Evolutionary conservation across 495 filamentous ascomycete species (phyloP).

Genomic region (Aspergillus nidulans): DNA sequence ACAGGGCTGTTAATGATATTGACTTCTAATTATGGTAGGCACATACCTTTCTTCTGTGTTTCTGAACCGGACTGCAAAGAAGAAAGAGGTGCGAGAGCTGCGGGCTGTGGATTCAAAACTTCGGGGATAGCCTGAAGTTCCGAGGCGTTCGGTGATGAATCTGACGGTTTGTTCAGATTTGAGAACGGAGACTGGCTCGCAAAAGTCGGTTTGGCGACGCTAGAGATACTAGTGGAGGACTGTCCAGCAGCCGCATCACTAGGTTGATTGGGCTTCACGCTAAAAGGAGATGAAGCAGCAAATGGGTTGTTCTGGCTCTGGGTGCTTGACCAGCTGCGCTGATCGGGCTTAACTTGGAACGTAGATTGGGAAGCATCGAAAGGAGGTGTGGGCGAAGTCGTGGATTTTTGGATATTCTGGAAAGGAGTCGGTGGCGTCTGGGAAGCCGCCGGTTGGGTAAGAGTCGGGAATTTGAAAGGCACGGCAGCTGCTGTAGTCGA

Average conservation of each 20-base stretch:
- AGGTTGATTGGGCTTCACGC: constrained; percentile 1
- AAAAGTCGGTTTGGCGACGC: constrained; percentile 6
- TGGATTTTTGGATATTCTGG: neutral
- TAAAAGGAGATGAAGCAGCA: constrained; percentile 10
- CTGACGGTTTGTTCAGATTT: constrained; percentile 1
- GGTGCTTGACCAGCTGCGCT: neutral
- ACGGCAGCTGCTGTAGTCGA: neutral
- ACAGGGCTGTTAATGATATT: neutral
- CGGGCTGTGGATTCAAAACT: neutral
- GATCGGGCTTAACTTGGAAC: neutral
- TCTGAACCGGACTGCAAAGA: neutral
- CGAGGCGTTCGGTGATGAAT: too few relatives aligned
- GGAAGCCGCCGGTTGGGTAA: neutral
- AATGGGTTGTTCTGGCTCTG: constrained; percentile 1
- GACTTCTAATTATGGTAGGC: too few relatives aligned
- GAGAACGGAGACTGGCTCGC: constrained; percentile 6
- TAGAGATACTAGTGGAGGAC: constrained; percentile 16
- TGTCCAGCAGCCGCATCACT: constrained; percentile 12
- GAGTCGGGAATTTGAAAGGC: constrained; percentile 2
- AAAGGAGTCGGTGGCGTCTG: neutral
- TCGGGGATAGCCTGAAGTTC: too few relatives aligned
- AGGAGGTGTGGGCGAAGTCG: neutral
- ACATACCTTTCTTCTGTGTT: constrained; percentile 4
- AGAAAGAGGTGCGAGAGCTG: neutral
- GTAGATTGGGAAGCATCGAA: constrained; percentile 2